Base-by-base conservation (phyloP, 495 filamentous ascomycete genomes). In the Tuber microsphaerosporum region DNA sequence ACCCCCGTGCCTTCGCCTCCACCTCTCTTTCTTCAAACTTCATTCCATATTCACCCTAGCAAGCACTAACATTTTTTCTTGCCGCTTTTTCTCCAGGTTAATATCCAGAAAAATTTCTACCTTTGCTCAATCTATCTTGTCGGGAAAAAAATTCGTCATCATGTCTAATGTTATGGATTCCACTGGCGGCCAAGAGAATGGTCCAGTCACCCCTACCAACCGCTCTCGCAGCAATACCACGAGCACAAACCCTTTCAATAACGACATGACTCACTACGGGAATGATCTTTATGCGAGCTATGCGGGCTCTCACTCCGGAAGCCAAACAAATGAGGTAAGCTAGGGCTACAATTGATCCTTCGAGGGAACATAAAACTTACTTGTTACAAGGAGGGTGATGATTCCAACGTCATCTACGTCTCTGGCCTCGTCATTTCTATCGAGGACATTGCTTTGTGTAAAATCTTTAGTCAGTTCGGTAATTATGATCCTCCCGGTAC, bases 401-500 rank as follows among this genome's bases (percentile, higher is more conserved):
- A 78, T 46, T 71, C 80, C 26, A 79, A 76, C 41, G 75, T 82
- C 43, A 73, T 83, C 76, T 83, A 79, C 76, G 81, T 83, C 43
- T 69, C 71, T 20, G 81, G 81, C 39, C 46, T 83, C 46, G 78
- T 76, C 8, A 70, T 65, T 68, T 41, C 71, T 44, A 83, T 76
- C 42, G 74, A 74, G 42, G 81, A 83, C 34, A 56, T 71, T 71
- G 69, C 78, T 42, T 70, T 83, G 41, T 73, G 70, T 34, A 81
- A 83, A 45, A 80, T 72, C 5, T 83, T 83, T 65, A 69, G 79
- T 43, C 79, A 83, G 41, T 83, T 83, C 71, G 81, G 81, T 83
- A 75, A 46, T 41, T 19, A 22, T 46, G 2, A 41, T 69, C 42
- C 31, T 7, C 48, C 56, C 37, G 51, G 51, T 41, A 14, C 7